phyloP scores from a whole-genome alignment of 2,329 filamentous ascomycete species.

The Periconia macrospinosa region DNA sequence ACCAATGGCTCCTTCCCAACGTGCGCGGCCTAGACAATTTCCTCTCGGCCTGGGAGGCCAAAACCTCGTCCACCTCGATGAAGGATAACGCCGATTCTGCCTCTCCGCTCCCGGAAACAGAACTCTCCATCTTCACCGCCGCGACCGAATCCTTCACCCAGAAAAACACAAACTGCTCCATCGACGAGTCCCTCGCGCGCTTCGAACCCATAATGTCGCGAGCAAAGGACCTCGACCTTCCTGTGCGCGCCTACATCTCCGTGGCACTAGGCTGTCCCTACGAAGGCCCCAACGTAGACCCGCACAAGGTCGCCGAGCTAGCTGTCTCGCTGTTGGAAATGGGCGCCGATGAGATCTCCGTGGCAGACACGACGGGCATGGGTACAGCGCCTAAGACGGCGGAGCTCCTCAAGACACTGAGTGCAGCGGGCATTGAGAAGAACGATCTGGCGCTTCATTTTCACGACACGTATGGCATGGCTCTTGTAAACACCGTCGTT shows the following conservation, averaged over 20 bases:
- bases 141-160: slow-evolving; percentile 80
- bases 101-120: slow-evolving; percentile 38
- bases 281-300: slow-evolving; percentile 64
- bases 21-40: slow-evolving; percentile 70
- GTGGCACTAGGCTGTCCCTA: slow-evolving; percentile 77
- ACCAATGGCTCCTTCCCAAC: slow-evolving; percentile 82
- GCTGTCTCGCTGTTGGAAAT: slow-evolving; percentile 72
- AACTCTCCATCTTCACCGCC: slow-evolving; percentile 79
- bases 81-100: slow-evolving; percentile 47
- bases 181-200: slow-evolving; percentile 70
- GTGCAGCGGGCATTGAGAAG: slow-evolving; percentile 67
- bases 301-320: slow-evolving; percentile 63
- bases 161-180: slow-evolving; percentile 80
- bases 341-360: slow-evolving; percentile 86
- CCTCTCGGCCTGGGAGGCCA: slow-evolving; percentile 53
- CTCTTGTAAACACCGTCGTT: slow-evolving; percentile 78
- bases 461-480: slow-evolving; percentile 86
- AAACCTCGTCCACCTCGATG: slow-evolving; percentile 47
- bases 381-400: slow-evolving; percentile 74
- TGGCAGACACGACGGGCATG: slow-evolving; percentile 90
- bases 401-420: slow-evolving; percentile 65
- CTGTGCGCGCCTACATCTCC: slow-evolving; percentile 76
- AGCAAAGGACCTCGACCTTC: slow-evolving; percentile 66
- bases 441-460: slow-evolving; percentile 81
- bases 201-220: slow-evolving; percentile 71